Evolutionary conservation across 202 grass and related monocot species (phyloP).

Genomic region (Tripidium arundinaceum): DNA sequence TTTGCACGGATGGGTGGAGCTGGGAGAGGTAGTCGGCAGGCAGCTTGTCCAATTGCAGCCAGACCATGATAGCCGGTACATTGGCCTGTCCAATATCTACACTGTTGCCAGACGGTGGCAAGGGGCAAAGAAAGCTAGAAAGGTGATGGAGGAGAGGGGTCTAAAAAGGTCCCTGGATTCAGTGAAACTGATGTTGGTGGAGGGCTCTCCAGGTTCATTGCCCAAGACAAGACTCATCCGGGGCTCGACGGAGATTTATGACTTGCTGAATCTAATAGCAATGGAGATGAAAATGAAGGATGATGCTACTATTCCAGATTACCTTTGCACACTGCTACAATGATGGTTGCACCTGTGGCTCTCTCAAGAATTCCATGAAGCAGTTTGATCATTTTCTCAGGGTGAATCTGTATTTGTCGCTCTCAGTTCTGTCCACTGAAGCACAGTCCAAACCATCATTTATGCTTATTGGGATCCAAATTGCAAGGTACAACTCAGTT

Average conservation of each 20-base stretch:
- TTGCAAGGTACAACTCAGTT: neutral
- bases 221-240: constrained; percentile 41
- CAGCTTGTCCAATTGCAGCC: no score
- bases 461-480: neutral
- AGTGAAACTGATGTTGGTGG: constrained; percentile 41
- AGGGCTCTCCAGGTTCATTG: constrained; percentile 37
- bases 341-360: neutral
- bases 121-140: constrained; percentile 39
- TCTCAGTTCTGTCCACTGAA: neutral
- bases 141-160: constrained; percentile 42
- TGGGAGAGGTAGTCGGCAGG: no score
- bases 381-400: neutral
- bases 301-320: neutral
- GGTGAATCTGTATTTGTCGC: neutral
- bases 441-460: neutral
- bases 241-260: constrained; percentile 23
- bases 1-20: no score
- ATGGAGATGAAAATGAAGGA: constrained; percentile 45
- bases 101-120: constrained; percentile 39
- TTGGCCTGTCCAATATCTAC: constrained; percentile 53
- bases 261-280: constrained; percentile 34
- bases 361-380: neutral
- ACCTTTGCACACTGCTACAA: neutral
- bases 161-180: constrained; percentile 38
- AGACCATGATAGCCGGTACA: no score